A percentile compares a stretch with the other conserved stretches of the same genome.
These are phyloP conservation scores for Naganishia friedmannii DNA, from an alignment of 768 basidiomycete genomes.

Conservation along the genomic window DNA sequence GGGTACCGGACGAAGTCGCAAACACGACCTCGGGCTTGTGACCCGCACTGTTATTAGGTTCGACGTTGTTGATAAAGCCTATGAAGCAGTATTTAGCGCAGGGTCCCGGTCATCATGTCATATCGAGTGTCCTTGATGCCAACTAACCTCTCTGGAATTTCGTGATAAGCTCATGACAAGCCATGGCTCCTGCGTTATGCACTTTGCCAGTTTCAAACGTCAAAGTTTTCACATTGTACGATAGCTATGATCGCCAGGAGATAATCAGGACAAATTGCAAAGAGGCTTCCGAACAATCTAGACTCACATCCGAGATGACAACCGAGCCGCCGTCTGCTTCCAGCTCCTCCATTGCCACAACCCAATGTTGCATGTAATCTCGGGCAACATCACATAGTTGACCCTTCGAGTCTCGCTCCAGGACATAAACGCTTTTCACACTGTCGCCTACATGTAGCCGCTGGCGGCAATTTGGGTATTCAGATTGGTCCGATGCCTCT, in stretches of 20 bases:
- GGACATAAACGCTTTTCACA: slow-evolving; percentile 46
- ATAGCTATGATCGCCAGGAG: neutral
- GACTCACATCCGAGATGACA: slow-evolving; percentile 48
- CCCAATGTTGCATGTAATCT: slow-evolving; percentile 48
- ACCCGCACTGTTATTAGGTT: slow-evolving; percentile 28
- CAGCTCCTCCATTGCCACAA: slow-evolving; percentile 42
- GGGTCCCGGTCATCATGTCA: neutral
- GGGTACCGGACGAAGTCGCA: slow-evolving; percentile 43
- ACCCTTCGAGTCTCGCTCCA: slow-evolving; percentile 39
- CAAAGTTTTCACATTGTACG: slow-evolving; percentile 46
- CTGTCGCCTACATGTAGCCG: slow-evolving; percentile 48
- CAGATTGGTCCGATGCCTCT: slow-evolving; percentile 15
- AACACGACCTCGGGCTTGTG: slow-evolving; percentile 44
- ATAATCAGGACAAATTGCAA: too few species aligned
- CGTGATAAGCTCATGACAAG: slow-evolving; percentile 46
- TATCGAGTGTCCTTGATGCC: neutral
- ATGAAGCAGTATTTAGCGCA: neutral
- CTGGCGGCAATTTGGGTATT: slow-evolving; percentile 29
- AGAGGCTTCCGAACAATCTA: neutral
- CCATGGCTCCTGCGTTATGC: slow-evolving; percentile 46
- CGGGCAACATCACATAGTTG: slow-evolving; percentile 40
- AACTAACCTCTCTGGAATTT: slow-evolving; percentile 43
- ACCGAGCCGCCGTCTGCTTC: slow-evolving; percentile 43
- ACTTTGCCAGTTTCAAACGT: slow-evolving; percentile 43
- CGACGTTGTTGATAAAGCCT: neutral